A percentile compares a stretch with the other conserved stretches of the same genome.
Conservation (phyloP, 2,329 filamentous ascomycete species). For the Anthostomella pinea region DNA sequence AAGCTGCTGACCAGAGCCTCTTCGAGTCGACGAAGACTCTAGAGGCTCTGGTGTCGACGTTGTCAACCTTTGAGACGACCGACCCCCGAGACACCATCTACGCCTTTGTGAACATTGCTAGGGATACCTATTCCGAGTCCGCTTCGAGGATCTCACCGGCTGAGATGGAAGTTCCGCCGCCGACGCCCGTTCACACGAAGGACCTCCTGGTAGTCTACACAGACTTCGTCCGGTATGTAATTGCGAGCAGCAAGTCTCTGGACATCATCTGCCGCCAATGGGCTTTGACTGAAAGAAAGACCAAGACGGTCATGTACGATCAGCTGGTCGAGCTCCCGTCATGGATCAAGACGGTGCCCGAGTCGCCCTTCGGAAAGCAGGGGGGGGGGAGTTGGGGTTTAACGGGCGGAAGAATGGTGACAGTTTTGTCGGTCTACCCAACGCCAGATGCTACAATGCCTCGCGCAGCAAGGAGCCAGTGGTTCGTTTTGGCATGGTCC, state of each 20-base stretch:
- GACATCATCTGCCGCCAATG: conserved; percentile 26
- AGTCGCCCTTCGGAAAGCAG: conserved; percentile 8
- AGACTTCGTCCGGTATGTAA: conserved; percentile 16
- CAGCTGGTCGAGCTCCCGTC: conserved; percentile 6
- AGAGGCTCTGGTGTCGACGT: conserved; percentile 19
- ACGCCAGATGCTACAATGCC: conserved; percentile 6
- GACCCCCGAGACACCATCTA: conserved; percentile 27
- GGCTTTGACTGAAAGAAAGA: conserved; percentile 14
- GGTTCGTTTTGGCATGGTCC: conserved; percentile 5
- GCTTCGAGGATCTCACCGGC: too few species aligned
- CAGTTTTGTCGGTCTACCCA: conserved; percentile 10
- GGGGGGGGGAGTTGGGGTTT: conserved; percentile 4
- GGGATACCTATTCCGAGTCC: too few species aligned
- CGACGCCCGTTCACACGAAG: too few species aligned
- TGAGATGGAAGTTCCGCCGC: too few species aligned
- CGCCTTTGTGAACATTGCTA: conserved; percentile 20
- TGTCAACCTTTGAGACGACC: conserved; percentile 20
- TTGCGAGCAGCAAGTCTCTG: conserved; percentile 11
- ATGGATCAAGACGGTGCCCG: conserved; percentile 9
- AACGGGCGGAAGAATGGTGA: conserved; percentile 14
- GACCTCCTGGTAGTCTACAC: conserved; percentile 13
- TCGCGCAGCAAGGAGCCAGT: conserved; percentile 6
- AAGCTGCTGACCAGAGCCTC: conserved; percentile 1
- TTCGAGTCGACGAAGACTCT: conserved; percentile 10
- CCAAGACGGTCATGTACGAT: not conserved